phyloP scores from a whole-genome alignment of 345 rosid genomes.

The Luvunga scandens region DNA sequence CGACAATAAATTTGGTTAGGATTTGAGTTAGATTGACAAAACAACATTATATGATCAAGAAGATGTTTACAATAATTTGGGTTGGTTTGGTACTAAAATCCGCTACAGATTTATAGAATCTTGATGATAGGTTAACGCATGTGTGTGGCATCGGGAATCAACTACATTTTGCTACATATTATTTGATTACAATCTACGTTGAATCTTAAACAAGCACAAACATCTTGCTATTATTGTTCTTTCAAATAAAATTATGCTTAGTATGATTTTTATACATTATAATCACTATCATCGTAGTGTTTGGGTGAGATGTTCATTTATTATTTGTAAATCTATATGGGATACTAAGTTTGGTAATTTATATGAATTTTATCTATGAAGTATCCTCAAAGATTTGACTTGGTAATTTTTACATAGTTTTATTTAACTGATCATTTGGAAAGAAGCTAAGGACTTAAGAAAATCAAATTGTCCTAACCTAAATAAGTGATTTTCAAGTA shows the following conservation, averaged over 20 bases:
- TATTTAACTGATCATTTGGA: no score
- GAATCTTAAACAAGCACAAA: neutral
- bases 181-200: neutral
- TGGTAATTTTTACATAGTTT: no score
- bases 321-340: no score
- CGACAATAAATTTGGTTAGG: neutral
- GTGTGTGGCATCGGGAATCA: neutral
- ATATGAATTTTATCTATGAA: no score
- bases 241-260: no score
- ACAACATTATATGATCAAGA: neutral
- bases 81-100: neutral
- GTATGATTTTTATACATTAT: no score
- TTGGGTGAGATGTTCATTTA: no score
- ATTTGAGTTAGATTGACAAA: neutral
- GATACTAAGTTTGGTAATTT: no score
- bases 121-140: neutral
- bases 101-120: neutral
- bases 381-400: no score
- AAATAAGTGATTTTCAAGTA: no score
- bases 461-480: no score
- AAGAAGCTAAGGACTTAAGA: accelerated
- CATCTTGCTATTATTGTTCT: neutral
- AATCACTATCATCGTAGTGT: no score
- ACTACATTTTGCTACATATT: neutral
- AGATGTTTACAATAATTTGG: neutral